Base-by-base conservation (phyloP, 2,329 filamentous ascomycete genomes). In the Calycina marina region DNA sequence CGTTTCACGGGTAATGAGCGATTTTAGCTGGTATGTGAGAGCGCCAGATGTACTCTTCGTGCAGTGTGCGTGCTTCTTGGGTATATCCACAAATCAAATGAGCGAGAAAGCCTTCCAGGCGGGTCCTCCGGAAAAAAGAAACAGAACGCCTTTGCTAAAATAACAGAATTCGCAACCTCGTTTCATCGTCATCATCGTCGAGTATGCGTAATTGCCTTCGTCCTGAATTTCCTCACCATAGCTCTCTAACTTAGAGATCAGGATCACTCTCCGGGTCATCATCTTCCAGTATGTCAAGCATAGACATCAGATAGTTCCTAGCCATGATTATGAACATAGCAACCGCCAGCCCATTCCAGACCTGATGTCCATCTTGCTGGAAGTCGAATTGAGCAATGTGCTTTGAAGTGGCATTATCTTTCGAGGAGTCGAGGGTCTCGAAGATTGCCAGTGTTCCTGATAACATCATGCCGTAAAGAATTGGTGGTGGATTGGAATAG, bases 261-360 rank as follows among this genome's bases (percentile, higher is more conserved):
- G 37, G 37, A 40, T 52, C 47, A 24, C 35, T 32, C 4, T 32
- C 32, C 12, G 42, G 36, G 8, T 40, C 39, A 20, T 48, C 45
- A 18, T 35, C 31, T 29, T 48, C 46, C 6, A 51, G 28, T 30
- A 46, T 41, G 35, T 49, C 45, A 34, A 40, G 46, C 13, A 48
- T 46, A 2, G 46, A 40, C 42, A 50, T 46, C 12, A 48, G 40
- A 18, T 53, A 51, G 18, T 52, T 50, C 18, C 52, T 38, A 2
- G 50, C 49, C 16, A 43, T 36, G 20, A 45, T 45, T 17, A 48
- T 36, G 14, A 52, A 32, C 18, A 52, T 49, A 13, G 51, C 49
- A 33, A 56, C 38, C 6, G 48, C 50, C 30, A 56, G 40, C 5
- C 47, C 52, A 35, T 54, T 51, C 53, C 53, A 56, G 9, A 53